Percentiles rank a stretch among this genome's conserved stretches.
phyloP scores from a whole-genome alignment of 306 rosid genomes.

The Corylus avellana region DNA sequence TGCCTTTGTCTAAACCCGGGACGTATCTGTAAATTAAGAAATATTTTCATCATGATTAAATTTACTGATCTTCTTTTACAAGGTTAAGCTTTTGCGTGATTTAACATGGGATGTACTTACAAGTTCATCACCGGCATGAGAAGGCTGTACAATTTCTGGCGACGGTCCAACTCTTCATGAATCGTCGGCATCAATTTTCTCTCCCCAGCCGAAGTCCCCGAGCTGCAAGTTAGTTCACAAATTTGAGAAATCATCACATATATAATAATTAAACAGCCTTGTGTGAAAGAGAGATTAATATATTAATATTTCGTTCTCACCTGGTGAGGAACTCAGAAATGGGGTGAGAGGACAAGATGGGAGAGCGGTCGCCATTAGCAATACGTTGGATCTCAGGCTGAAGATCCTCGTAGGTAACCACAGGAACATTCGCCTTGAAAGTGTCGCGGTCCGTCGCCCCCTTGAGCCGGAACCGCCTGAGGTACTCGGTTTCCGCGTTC shows the following conservation, averaged over 20 bases:
- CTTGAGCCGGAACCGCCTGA: conserved; percentile 49
- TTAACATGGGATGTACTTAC: conserved; percentile 32
- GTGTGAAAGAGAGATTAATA: not conserved
- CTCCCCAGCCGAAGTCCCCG: conserved; percentile 97
- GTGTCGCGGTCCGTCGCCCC: conserved; percentile 69
- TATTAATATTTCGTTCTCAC: conserved; percentile 26
- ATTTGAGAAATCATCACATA: not conserved
- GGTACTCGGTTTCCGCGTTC: conserved; percentile 72
- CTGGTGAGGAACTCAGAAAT: conserved; percentile 94
- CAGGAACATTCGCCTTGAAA: conserved; percentile 74
- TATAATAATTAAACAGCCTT: too few relatives aligned
- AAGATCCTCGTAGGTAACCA: conserved; percentile 74
- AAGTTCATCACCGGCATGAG: conserved; percentile 87
- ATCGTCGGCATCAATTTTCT: conserved; percentile 89
- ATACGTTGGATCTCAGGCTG: conserved; percentile 78
- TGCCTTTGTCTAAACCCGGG: conserved; percentile 83
- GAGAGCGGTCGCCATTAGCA: conserved; percentile 84
- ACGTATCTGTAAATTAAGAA: conserved; percentile 45
- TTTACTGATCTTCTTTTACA: too few relatives aligned
- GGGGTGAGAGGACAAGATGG: conserved; percentile 64
- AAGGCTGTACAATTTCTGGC: conserved; percentile 68
- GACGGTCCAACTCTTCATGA: conserved; percentile 77
- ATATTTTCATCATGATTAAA: too few relatives aligned
- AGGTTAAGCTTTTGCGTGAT: too few relatives aligned
- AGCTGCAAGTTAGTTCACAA: conserved; percentile 41